phyloP scores from a whole-genome alignment of 2,329 filamentous ascomycete species.

The Epichloe elymi region DNA sequence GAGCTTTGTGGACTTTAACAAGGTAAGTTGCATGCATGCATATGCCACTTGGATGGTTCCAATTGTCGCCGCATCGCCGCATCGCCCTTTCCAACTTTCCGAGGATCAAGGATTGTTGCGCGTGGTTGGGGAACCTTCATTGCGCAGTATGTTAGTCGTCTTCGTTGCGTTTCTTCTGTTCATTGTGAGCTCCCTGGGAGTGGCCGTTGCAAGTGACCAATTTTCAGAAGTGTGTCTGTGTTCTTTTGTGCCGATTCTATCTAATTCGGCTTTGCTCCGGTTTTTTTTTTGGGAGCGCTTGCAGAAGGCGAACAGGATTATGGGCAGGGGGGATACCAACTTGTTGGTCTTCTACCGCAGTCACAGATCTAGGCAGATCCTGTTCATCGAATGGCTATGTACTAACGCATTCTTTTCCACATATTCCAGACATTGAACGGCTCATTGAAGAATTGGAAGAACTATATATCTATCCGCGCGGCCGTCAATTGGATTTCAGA shows the following conservation, averaged over 20 bases:
- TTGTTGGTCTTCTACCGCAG: no score
- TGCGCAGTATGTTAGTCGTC: not conserved
- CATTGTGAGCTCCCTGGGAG: no score
- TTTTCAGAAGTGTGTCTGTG: not conserved
- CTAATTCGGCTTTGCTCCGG: not conserved
- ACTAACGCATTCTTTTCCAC: no score
- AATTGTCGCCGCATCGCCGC: not conserved
- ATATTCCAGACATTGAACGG: no score
- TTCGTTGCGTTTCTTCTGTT: not conserved
- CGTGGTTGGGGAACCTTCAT: not conserved
- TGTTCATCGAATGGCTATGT: no score
- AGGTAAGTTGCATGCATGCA: not conserved
- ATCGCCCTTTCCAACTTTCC: not conserved
- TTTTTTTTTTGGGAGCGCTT: not conserved
- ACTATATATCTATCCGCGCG: no score
- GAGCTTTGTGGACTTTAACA: not conserved
- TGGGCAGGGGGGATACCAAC: not conserved
- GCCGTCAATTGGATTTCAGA: not conserved
- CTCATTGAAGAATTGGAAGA: no score
- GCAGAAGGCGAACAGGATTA: not conserved
- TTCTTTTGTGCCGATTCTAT: not conserved
- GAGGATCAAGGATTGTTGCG: not conserved
- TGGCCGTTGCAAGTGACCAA: not conserved
- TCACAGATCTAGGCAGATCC: no score
- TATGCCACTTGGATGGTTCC: not conserved